Percentiles rank a stretch among this genome's conserved stretches.
phyloP scores from a whole-genome alignment of 192 early-diverging fungal genomes.

The Backusella parvicylindrica region DNA sequence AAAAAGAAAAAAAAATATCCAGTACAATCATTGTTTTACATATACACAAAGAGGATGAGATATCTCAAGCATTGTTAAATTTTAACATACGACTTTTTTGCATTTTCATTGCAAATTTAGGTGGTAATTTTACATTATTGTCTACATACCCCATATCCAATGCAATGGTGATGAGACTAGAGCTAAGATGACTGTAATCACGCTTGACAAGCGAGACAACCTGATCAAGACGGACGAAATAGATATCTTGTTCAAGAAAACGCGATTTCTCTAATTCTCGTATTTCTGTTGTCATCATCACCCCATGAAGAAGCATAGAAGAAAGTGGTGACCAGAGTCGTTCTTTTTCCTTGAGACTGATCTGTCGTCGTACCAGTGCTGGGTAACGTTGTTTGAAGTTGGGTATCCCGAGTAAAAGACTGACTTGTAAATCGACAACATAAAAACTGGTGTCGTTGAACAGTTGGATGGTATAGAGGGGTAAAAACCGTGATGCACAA shows the following conservation, averaged over 20 bases:
- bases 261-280: conserved; percentile 54
- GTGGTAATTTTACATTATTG: conserved; percentile 21
- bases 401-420: conserved; percentile 53
- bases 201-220: conserved; percentile 55
- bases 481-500: conserved; percentile 47
- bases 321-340: conserved; percentile 70
- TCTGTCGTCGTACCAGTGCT: conserved; percentile 47
- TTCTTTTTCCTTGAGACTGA: conserved; percentile 59
- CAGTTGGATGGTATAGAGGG: conserved; percentile 70
- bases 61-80: background rate
- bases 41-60: background rate
- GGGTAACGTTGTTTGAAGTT: conserved; percentile 57
- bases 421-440: conserved; percentile 69
- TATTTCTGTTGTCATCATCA: background rate
- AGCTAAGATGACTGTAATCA: conserved; percentile 62
- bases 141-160: conserved; percentile 56
- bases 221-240: conserved; percentile 66
- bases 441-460: conserved; percentile 41
- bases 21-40: background rate
- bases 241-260: conserved; percentile 55
- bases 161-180: conserved; percentile 64
- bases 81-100: conserved; percentile 21
- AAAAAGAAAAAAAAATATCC: background rate
- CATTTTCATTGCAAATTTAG: conserved; percentile 41
- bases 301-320: conserved; percentile 41